Percentiles rank a stretch among this genome's conserved stretches.
Evolutionary conservation across 2,329 filamentous ascomycete species (phyloP).

Genomic region (Ceratocystis diversiconidia): DNA sequence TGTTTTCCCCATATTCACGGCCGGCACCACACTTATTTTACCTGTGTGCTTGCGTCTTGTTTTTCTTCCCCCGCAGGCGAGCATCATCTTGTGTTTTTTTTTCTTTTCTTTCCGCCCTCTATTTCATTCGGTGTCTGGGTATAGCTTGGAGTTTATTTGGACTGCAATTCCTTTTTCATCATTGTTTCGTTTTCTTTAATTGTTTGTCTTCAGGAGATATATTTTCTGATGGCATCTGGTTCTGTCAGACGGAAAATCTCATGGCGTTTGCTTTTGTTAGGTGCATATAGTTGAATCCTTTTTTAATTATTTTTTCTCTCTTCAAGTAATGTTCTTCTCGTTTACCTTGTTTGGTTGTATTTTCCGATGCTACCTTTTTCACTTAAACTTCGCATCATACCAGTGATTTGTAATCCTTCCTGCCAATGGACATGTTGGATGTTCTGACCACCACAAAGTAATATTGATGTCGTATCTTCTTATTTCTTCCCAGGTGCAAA

Average conservation of each 20-base stretch:
- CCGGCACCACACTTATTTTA: not conserved
- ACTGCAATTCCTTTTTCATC: not conserved
- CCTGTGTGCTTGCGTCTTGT: constrained; percentile 7
- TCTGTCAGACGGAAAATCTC: not conserved
- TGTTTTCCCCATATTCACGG: not conserved
- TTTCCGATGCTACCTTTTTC: not conserved
- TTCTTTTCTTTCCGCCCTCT: not conserved
- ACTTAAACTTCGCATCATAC: not conserved
- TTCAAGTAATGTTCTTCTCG: not conserved
- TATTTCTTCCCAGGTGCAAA: not conserved
- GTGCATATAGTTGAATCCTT: not conserved
- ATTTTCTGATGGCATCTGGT: not conserved
- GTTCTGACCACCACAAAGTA: not conserved
- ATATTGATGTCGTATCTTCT: not conserved
- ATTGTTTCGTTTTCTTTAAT: not conserved
- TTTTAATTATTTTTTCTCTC: not conserved
- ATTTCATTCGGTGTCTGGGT: constrained; percentile 4
- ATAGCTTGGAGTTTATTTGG: constrained; percentile 11
- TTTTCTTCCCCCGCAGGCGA: constrained; percentile 2
- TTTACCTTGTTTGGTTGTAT: not conserved
- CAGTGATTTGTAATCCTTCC: not conserved
- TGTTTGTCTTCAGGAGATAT: not conserved
- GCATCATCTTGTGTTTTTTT: not conserved
- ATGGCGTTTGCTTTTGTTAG: not conserved
- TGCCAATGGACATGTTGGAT: not conserved